A percentile compares a stretch with the other conserved stretches of the same genome.
phyloP scores from a whole-genome alignment of 225 moss, liverwort and hornwort species.

The Pseudoscleropodium purum region DNA sequence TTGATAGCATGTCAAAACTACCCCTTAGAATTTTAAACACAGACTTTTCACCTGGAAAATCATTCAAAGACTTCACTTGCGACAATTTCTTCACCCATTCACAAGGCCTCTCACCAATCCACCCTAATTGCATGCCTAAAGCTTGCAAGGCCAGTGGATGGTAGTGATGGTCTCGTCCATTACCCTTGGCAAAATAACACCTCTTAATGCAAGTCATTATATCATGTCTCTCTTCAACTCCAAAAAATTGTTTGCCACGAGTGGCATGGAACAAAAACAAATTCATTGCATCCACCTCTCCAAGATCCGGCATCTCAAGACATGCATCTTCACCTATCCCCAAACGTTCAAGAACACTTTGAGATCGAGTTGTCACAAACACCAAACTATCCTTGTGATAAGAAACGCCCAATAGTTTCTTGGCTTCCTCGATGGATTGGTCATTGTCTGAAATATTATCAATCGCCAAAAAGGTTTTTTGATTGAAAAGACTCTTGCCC shows the following conservation, averaged over 20 bases:
- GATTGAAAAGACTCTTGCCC: neutral
- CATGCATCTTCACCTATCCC: neutral
- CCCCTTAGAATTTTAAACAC: no score
- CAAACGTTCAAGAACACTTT: neutral
- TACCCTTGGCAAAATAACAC: neutral
- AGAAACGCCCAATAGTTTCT: neutral
- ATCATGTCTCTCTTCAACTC: neutral
- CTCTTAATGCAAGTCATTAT: neutral
- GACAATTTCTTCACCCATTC: neutral
- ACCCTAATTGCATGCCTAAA: neutral
- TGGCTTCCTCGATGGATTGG: accelerated
- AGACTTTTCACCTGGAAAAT: no score
- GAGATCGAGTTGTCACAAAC: neutral
- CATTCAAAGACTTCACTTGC: accelerated
- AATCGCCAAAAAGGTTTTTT: neutral
- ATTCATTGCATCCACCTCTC: neutral
- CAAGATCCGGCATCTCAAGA: neutral
- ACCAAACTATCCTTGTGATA: neutral
- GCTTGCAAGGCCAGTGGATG: neutral
- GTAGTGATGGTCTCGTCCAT: neutral
- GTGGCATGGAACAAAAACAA: neutral
- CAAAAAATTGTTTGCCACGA: neutral
- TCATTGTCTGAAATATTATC: neutral
- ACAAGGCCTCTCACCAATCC: neutral
- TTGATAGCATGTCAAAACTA: no score